A percentile compares a stretch with the other conserved stretches of the same genome.
Conservation (phyloP, 768 basidiomycete species). For the Mycena rebaudengoi region DNA sequence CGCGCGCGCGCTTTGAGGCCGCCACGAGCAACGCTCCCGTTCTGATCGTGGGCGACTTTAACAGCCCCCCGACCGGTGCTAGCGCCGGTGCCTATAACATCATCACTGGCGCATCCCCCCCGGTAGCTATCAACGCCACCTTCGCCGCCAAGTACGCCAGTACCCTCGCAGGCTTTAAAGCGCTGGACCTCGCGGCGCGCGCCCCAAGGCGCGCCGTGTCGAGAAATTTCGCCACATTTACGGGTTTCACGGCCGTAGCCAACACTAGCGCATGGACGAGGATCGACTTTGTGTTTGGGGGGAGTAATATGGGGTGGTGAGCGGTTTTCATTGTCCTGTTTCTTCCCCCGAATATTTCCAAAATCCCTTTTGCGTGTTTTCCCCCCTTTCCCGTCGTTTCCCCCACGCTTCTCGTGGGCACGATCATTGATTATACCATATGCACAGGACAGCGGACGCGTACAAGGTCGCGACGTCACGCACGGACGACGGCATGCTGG, state of each 20-base stretch:
- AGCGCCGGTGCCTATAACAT: conserved; percentile 62
- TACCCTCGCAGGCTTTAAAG: conserved; percentile 43
- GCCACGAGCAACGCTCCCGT: conserved; percentile 48
- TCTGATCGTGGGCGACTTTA: conserved; percentile 63
- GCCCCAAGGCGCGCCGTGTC: conserved; percentile 50
- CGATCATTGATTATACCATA: too few relatives aligned
- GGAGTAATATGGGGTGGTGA: conserved; percentile 49
- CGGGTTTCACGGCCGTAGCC: conserved; percentile 51
- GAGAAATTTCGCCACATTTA: conserved; percentile 57
- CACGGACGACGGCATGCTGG: conserved; percentile 59
- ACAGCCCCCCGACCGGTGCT: conserved; percentile 52
- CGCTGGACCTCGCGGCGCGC: conserved; percentile 52
- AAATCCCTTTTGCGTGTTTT: too few relatives aligned
- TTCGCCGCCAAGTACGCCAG: conserved; percentile 53
- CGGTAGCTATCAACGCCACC: conserved; percentile 49
- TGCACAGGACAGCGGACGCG: conserved; percentile 43
- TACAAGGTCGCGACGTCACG: conserved; percentile 51
- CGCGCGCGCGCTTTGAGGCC: conserved; percentile 58
- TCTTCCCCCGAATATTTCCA: too few relatives aligned
- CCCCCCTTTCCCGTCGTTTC: too few relatives aligned
- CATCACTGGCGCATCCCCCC: conserved; percentile 49
- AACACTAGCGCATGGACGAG: conserved; percentile 44
- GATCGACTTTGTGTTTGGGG: conserved; percentile 64
- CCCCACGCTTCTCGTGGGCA: too few relatives aligned
- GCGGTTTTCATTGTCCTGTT: conserved; percentile 26